Evolutionary conservation across 2,329 filamentous ascomycete genomes (phyloP), one percentile per base, ranked within the genome.

Genomic region (Xylariaceae sp.): DNA sequence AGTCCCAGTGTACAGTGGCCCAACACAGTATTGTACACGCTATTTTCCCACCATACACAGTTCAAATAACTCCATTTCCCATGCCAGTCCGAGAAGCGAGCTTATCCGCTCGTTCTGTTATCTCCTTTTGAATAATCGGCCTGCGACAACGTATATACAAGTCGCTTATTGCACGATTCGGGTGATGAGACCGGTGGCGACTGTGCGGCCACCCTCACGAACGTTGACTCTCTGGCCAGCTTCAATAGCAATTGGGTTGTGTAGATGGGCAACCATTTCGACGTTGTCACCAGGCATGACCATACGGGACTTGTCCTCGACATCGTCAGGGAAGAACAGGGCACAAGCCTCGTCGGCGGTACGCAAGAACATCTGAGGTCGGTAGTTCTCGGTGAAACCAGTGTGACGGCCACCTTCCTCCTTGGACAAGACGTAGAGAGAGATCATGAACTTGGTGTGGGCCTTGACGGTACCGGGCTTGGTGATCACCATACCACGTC

Each of bases 271-370:
- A 52, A 93, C 73, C 90, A 98, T 96, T 78, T 98, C 93, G 54
- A 95, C 82, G 71, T 98, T 98, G 79, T 98, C 93, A 67, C 93
- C 93, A 39, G 93, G 93, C 89, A 95, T 94, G 68, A 96, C 84
- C 74, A 89, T 86, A 67, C 71, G 72, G 50, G 75, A 64, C 45
- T 76, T 68, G 57, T 91, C 84, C 66, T 85, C 83, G 49, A 78
- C 85, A 49, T 85, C 87, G 59, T 93, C 90, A 41, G 90, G 89
- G 84, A 91, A 96, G 64, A 76, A 81, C 58, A 98, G 79, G 43
- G 84, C 76, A 60, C 87, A 85, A 17, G 74, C 76, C 76, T 86
- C 80, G 73, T 89, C 87, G 53, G 91, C 88, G 54, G 93, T 97
- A 62, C 93, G 87, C 65, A 98, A 80, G 77, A 85, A 98, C 64